Evolutionary conservation across 371 early-diverging fungal species (phyloP).

Genomic region (Mucor lusitanicus): DNA sequence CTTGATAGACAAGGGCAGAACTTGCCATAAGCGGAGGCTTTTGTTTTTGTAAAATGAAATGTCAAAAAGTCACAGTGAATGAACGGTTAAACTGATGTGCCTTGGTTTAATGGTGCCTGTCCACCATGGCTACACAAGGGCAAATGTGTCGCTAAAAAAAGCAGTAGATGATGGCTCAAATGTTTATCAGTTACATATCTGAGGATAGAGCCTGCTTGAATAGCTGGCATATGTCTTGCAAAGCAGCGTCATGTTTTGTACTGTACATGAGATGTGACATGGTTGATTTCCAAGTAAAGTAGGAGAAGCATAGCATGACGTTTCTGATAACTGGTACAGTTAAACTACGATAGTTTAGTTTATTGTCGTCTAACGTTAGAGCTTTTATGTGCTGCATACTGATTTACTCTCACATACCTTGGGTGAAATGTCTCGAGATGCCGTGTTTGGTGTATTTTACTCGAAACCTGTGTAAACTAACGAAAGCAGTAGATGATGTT

Average conservation of each 20-base stretch:
- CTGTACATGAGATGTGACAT: background rate
- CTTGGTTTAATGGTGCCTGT: background rate
- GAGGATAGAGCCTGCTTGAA: background rate
- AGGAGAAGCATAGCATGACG: background rate
- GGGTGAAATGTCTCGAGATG: background rate
- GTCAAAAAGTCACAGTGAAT: background rate
- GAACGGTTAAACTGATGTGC: background rate
- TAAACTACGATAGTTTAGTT: too few relatives aligned
- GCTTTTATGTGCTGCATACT: background rate
- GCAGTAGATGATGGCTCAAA: background rate
- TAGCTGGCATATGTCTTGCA: background rate
- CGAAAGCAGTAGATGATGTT: too few relatives aligned
- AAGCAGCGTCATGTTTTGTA: background rate
- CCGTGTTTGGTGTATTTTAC: background rate
- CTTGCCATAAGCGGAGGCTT: background rate
- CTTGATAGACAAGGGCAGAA: slow-evolving; percentile 10
- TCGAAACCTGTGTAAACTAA: too few relatives aligned
- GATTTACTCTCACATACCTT: background rate
- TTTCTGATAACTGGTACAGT: too few relatives aligned
- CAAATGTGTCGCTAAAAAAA: background rate
- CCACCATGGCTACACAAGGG: background rate
- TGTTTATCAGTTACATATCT: background rate
- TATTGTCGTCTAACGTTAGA: too few relatives aligned
- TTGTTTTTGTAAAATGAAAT: background rate
- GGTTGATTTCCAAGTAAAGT: background rate